Evolutionary conservation across 1,284 basidiomycete species (phyloP), one percentile per base, ranked within the genome.

Genomic region (Rhodofomes roseus): DNA sequence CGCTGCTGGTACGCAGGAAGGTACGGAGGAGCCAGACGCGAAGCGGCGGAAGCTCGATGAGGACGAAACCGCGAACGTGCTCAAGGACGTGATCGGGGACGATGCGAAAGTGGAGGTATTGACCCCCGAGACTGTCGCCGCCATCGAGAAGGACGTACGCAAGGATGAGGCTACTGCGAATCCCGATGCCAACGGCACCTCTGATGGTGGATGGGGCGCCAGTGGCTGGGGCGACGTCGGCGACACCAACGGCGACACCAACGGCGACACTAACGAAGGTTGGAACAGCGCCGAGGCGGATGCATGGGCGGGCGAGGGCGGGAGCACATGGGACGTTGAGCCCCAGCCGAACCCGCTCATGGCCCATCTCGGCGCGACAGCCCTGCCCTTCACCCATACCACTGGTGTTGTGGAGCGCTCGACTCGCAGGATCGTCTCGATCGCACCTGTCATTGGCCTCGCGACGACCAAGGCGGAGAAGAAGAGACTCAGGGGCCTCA

Each of bases 361-460:
- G 51, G 64, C 70, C 0, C 59, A 81, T 48, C 65, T 85, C 1
- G 85, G 85, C 0, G 77, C 77, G 18, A 77, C 74, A 0, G 58
- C 67, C 9, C 69, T 81, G 41, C 77, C 77, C 41, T 66, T 74
- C 55, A 84, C 83, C 2, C 83, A 86, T 65, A 73, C 72, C 5
- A 72, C 80, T 14, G 82, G 81, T 18, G 68, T 84, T 55, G 77
- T 82, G 57, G 84, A 86, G 68, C 71, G 73, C 18, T 83, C 82
- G 3, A 76, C 80, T 61, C 75, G 84, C 25, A 74, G 76, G 57
- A 74, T 86, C 70, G 73, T 39, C 65, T 79, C 58, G 60, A 71
- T 23, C 72, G 70, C 6, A 66, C 72, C 54, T 52, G 56, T 61
- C 25, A 36, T 43, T 25, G 50, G 50, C 6, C 50, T 52, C 51